Evolutionary conservation across 257 asterid species (phyloP).

Genomic region (Oldenlandia corymbosa): DNA sequence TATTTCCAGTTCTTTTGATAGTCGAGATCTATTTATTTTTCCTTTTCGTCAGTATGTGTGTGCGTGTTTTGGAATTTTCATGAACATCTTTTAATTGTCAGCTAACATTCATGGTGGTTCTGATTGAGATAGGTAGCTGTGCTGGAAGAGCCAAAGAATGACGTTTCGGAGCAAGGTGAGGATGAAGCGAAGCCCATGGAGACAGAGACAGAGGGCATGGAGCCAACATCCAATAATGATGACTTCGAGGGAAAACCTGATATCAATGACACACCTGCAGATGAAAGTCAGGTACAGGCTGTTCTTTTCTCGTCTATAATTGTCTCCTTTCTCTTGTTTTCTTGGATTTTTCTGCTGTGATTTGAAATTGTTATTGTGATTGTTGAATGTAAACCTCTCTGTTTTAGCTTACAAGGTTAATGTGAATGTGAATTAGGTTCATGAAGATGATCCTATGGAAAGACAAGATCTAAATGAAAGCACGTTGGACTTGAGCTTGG

Average conservation of each 20-base stretch:
- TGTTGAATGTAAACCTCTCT: not conserved
- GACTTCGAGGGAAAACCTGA: constrained; percentile 77
- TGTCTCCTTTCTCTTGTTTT: too few species aligned
- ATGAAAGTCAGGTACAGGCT: constrained; percentile 49
- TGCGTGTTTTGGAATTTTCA: not conserved
- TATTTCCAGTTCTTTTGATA: not conserved
- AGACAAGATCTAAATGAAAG: constrained; percentile 78
- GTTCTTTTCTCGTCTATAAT: too few species aligned
- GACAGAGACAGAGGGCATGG: constrained; percentile 28
- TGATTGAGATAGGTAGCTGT: constrained; percentile 46
- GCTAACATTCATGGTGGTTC: constrained; percentile 12
- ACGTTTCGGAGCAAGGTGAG: constrained; percentile 55
- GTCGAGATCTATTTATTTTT: not conserved
- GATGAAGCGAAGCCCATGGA: constrained; percentile 62
- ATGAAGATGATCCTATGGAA: constrained; percentile 26
- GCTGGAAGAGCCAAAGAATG: constrained; percentile 77
- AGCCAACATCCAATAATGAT: constrained; percentile 41
- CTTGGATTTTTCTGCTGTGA: too few species aligned
- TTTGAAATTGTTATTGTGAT: not conserved
- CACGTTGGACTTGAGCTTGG: constrained; percentile 76
- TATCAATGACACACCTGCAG: constrained; percentile 74
- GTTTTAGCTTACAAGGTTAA: not conserved
- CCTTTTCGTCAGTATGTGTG: not conserved
- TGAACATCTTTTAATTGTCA: not conserved
- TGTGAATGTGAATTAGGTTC: constrained; percentile 33